Percentiles rank a stretch among this genome's conserved stretches.
Conservation (phyloP, 768 basidiomycete genomes). For the Pleurotus djamor region DNA sequence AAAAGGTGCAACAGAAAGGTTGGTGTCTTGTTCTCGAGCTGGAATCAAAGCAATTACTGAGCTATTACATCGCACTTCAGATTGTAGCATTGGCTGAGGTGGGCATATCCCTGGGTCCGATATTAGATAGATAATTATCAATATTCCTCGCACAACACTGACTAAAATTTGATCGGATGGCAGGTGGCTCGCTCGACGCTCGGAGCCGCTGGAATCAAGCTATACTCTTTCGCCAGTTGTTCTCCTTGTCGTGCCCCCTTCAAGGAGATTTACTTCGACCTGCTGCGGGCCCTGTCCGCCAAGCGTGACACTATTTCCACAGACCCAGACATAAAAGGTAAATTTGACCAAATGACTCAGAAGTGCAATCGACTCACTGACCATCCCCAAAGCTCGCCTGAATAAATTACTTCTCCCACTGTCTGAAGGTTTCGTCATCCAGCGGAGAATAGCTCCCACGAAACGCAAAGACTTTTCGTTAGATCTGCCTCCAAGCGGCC, state of each 20-base stretch:
- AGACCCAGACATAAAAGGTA: constrained; percentile 31
- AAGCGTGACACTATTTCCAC: constrained; percentile 23
- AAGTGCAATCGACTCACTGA: neutral
- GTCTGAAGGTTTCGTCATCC: constrained; percentile 24
- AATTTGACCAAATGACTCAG: neutral
- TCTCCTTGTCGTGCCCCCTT: constrained; percentile 31
- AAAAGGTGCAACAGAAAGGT: constrained; percentile 30
- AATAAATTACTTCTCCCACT: constrained; percentile 31
- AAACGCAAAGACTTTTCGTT: constrained; percentile 6
- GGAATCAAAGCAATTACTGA: constrained; percentile 8
- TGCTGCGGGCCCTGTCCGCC: constrained; percentile 39
- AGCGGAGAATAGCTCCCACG: constrained; percentile 6
- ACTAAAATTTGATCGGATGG: constrained; percentile 3
- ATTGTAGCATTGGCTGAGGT: constrained; percentile 53
- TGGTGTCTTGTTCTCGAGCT: neutral
- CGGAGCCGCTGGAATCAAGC: constrained; percentile 33
- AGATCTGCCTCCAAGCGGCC: neutral
- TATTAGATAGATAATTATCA: constrained; percentile 9
- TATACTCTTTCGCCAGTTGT: constrained; percentile 47
- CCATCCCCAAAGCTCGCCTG: constrained; percentile 22
- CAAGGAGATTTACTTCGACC: constrained; percentile 48
- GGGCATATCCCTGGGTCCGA: constrained; percentile 13
- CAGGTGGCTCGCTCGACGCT: constrained; percentile 50
- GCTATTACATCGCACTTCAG: constrained; percentile 21
- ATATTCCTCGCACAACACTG: neutral